These are phyloP conservation scores for Naganishia friedmannii DNA, from an alignment of 768 basidiomycete genomes.

Conservation along the genomic window DNA sequence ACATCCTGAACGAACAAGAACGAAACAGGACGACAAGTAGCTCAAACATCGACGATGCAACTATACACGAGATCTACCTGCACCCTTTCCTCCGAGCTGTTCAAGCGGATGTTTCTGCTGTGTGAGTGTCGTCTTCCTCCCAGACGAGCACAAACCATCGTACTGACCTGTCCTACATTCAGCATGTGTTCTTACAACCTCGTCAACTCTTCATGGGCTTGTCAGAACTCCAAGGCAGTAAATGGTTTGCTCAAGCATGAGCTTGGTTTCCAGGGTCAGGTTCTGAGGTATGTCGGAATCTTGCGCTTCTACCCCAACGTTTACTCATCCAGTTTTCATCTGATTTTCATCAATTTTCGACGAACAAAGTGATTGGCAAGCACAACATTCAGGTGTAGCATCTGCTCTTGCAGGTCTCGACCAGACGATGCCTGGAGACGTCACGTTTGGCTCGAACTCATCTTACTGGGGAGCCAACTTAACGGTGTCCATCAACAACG, in stretches of 20 bases:
- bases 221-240: slow-evolving; percentile 48
- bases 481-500: slow-evolving; percentile 66
- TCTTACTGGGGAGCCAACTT: slow-evolving; percentile 60
- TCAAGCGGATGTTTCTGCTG: slow-evolving; percentile 64
- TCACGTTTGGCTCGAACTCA: too few species aligned
- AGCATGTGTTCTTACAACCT: slow-evolving; percentile 53
- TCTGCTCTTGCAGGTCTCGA: slow-evolving; percentile 32
- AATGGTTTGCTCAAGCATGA: slow-evolving; percentile 52
- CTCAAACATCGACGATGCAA: slow-evolving; percentile 75
- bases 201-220: slow-evolving; percentile 50
- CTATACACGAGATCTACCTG: slow-evolving; percentile 58
- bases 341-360: too few species aligned
- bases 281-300: slow-evolving; percentile 36
- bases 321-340: too few species aligned
- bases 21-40: slow-evolving; percentile 49
- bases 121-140: slow-evolving; percentile 37
- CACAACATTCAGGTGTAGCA: slow-evolving; percentile 25
- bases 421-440: slow-evolving; percentile 52
- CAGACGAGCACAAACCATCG: neutral
- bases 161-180: too few species aligned
- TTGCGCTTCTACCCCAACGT: too few species aligned
- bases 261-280: slow-evolving; percentile 52
- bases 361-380: slow-evolving; percentile 26
- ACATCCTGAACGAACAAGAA: slow-evolving; percentile 55
- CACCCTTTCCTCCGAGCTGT: slow-evolving; percentile 58